Conservation (phyloP, 1,139 yeast species). For the Suzukiozyma palmioleophila region DNA sequence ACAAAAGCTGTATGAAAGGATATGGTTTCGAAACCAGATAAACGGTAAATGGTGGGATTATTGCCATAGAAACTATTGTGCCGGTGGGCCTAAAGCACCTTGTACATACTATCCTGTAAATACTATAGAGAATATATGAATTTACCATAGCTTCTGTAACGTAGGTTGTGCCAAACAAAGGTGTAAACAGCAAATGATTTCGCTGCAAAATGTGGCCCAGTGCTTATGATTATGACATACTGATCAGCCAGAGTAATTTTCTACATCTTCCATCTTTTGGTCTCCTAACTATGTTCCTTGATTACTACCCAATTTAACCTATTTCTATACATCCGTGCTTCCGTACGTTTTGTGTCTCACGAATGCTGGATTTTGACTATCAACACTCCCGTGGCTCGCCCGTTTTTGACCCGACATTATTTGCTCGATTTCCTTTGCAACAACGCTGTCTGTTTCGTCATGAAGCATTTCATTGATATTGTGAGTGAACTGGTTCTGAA, state of each 20-base stretch:
- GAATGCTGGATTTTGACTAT: not conserved
- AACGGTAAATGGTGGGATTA: not conserved
- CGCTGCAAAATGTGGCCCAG: too few relatives aligned
- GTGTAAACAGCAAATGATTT: too few relatives aligned
- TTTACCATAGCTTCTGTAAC: not conserved
- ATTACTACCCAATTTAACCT: too few relatives aligned
- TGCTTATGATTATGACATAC: too few relatives aligned
- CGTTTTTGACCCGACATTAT: conserved; percentile 4
- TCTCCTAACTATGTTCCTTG: too few relatives aligned
- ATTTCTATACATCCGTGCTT: not conserved
- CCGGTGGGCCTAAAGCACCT: not conserved
- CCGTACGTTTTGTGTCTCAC: not conserved
- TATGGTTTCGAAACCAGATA: conserved; percentile 54
- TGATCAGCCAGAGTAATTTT: too few relatives aligned
- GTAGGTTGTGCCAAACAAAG: too few relatives aligned
- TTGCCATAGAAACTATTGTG: not conserved
- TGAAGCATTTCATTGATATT: conserved; percentile 19
- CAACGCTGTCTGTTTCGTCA: conserved; percentile 14
- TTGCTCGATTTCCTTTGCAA: conserved; percentile 11
- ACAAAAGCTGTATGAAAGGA: conserved; percentile 88
- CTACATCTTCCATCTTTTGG: too few relatives aligned
- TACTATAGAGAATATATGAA: not conserved
- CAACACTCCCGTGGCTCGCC: not conserved
- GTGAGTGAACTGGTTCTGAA: conserved; percentile 47
- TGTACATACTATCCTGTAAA: not conserved